Conservation (phyloP, 2,329 filamentous ascomycete species). For the Cladosporium oxysporum region DNA sequence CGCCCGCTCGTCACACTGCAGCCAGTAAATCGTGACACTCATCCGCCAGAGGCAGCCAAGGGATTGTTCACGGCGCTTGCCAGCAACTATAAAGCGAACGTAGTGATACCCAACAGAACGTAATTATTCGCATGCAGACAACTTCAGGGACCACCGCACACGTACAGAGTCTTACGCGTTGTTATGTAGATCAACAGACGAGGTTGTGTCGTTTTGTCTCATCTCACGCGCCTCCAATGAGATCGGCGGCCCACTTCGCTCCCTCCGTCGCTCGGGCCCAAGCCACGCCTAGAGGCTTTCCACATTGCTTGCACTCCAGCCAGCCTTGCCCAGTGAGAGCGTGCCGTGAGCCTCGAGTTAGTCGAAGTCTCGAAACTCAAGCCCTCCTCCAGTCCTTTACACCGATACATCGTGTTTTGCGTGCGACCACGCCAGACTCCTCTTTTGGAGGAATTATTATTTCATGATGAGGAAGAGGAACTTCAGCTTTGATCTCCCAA, state of each 20-base stretch:
- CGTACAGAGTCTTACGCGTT: slow-evolving; percentile 14
- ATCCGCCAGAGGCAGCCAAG: not conserved
- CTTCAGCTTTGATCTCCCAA: slow-evolving; percentile 47
- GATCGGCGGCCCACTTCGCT: slow-evolving; percentile 3
- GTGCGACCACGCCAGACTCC: slow-evolving; percentile 9
- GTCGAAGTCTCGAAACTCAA: slow-evolving; percentile 5
- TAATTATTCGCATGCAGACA: not conserved
- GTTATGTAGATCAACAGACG: slow-evolving; percentile 12
- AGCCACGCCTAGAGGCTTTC: slow-evolving; percentile 7
- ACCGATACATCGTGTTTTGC: slow-evolving; percentile 2
- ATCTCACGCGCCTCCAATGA: slow-evolving; percentile 9
- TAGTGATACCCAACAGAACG: not conserved
- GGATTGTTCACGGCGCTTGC: not conserved
- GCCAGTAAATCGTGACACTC: not conserved
- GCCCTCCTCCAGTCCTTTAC: slow-evolving; percentile 9
- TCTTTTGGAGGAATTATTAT: slow-evolving; percentile 1
- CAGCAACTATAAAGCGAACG: not conserved
- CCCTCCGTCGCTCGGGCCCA: not conserved
- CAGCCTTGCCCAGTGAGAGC: not conserved
- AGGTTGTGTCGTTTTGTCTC: slow-evolving; percentile 13
- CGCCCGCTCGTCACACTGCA: slow-evolving; percentile 5
- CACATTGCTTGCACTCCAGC: slow-evolving; percentile 9
- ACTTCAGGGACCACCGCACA: not conserved
- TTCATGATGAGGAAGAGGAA: slow-evolving; percentile 42
- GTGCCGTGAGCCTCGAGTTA: not conserved